Conservation (phyloP, 257 asterid genomes). For the Craterostigma plantagineum region DNA sequence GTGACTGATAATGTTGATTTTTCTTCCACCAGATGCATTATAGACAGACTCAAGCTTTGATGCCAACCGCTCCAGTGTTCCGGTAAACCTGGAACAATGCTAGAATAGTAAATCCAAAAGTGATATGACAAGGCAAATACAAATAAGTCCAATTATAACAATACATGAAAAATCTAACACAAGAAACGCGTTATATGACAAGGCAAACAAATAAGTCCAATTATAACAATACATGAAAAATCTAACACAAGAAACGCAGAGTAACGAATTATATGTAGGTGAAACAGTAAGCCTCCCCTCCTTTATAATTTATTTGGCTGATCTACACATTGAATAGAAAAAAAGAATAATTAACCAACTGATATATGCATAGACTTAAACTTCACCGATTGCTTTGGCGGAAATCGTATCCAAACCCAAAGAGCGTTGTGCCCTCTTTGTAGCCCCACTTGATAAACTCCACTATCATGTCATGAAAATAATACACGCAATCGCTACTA, state of each 20-base stretch:
- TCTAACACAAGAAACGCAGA: not conserved
- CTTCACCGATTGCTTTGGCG: constrained; percentile 93
- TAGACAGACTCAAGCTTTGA: constrained; percentile 68
- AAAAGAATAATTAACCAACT: constrained; percentile 1
- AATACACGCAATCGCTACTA: constrained; percentile 49
- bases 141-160: no score
- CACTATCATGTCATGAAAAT: constrained; percentile 61
- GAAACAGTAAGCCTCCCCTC: no score
- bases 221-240: not conserved
- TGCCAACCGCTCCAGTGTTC: constrained; percentile 51
- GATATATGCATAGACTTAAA: not conserved
- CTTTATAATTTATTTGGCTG: no score
- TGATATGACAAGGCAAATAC: no score
- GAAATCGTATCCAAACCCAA: constrained; percentile 99
- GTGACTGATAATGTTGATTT: constrained; percentile 74
- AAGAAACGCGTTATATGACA: no score
- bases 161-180: no score
- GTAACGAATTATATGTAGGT: no score
- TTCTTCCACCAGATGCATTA: constrained; percentile 81
- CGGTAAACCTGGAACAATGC: constrained; percentile 41
- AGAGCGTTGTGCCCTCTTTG: constrained; percentile 90
- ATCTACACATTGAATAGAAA: not conserved
- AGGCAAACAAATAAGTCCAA: not conserved
- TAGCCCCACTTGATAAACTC: constrained; percentile 92
- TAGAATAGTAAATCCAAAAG: no score